phyloP scores from a whole-genome alignment of 164 flowering plant species.

The grape (Vitis vinifera) region ASM3070453v1 NC_081823.1:3606001-3606500 shows the following conservation, averaged over 20 bases:
- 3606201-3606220: slow-evolving; percentile 80
- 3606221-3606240: slow-evolving; percentile 99
- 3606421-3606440: slow-evolving; percentile 92
- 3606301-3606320: slow-evolving; percentile 75
- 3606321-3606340: slow-evolving; percentile 70
- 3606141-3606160: slow-evolving; percentile 87
- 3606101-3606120: slow-evolving; percentile 64
- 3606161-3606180: slow-evolving; percentile 97
- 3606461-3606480: slow-evolving; percentile 79
- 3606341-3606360: slow-evolving; percentile 62
- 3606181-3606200: slow-evolving; percentile 93
- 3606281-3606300: slow-evolving; percentile 67
- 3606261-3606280: slow-evolving; percentile 97
- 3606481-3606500: slow-evolving; percentile 80
- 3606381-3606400: slow-evolving; percentile 77
- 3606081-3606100: slow-evolving; percentile 82
- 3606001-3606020: slow-evolving; percentile 69
- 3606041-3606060: slow-evolving; percentile 66
- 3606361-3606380: slow-evolving; percentile 75
- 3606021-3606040: slow-evolving; percentile 79
- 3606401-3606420: slow-evolving; percentile 89
- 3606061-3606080: slow-evolving; percentile 55
- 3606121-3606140: slow-evolving; percentile 56
- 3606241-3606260: slow-evolving; percentile 98
- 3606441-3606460: slow-evolving; percentile 59